phyloP scores from a whole-genome alignment of 148 eudicot genomes.

The Diospyros kaki region DNA sequence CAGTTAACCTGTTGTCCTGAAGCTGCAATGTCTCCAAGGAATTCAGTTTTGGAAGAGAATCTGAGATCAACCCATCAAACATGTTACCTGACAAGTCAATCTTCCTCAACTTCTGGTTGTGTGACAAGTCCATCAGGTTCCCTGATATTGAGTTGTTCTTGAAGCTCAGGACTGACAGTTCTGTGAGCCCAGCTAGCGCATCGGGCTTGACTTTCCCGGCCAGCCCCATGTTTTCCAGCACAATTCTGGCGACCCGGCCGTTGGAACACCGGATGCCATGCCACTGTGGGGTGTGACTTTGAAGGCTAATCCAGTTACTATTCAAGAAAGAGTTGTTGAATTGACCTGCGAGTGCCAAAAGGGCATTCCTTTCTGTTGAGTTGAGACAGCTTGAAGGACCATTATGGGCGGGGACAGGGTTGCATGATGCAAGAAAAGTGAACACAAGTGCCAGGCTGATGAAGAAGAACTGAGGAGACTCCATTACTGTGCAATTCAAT shows the following conservation, averaged over 20 bases:
- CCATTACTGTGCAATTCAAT: conserved; percentile 13
- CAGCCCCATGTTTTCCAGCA: conserved; percentile 25
- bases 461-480: conserved; percentile 1
- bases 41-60: conserved; percentile 20
- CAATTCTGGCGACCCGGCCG: conserved; percentile 28
- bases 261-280: conserved; percentile 22
- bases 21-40: conserved; percentile 33
- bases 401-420: neutral
- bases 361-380: conserved; percentile 31
- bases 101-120: conserved; percentile 18
- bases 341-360: conserved; percentile 18
- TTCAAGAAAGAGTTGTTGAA: conserved; percentile 25
- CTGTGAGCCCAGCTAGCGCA: conserved; percentile 27
- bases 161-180: conserved; percentile 24
- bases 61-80: conserved; percentile 26
- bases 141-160: conserved; percentile 33
- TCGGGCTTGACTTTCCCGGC: conserved; percentile 21
- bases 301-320: conserved; percentile 21
- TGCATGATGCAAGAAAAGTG: neutral
- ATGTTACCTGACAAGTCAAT: conserved; percentile 32
- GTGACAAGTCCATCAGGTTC: conserved; percentile 27
- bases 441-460: neutral
- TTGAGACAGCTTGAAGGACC: neutral
- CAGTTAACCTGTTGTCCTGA: conserved; percentile 28
- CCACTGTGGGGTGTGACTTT: conserved; percentile 21